phyloP scores from a whole-genome alignment of 371 early-diverging fungal species.

The Rhizopus delemar region DNA sequence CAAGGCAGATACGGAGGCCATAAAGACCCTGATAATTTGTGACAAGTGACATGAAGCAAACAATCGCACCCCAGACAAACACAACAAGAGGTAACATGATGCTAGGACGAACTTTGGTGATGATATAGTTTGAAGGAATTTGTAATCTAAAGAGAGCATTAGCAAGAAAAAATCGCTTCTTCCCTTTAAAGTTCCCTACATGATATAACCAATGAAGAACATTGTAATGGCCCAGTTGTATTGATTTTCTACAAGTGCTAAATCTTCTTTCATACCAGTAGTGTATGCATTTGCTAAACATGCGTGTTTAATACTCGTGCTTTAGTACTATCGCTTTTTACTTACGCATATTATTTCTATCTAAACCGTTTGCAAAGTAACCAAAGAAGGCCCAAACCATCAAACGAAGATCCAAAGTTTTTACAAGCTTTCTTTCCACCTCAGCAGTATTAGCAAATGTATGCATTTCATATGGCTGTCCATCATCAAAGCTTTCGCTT shows the following conservation, averaged over 20 bases:
- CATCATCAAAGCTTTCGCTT: slow-evolving; percentile 9
- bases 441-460: slow-evolving; percentile 16
- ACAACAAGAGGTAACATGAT: slow-evolving; percentile 62
- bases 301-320: neutral
- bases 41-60: slow-evolving; percentile 59
- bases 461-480: slow-evolving; percentile 8
- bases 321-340: neutral
- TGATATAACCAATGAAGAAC: slow-evolving; percentile 74
- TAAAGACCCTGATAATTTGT: slow-evolving; percentile 49
- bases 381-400: slow-evolving; percentile 70
- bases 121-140: slow-evolving; percentile 50
- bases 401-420: slow-evolving; percentile 68
- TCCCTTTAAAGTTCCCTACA: slow-evolving; percentile 46
- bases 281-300: slow-evolving; percentile 48
- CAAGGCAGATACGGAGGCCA: slow-evolving; percentile 66
- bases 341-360: slow-evolving; percentile 77
- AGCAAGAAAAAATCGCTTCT: neutral
- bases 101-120: slow-evolving; percentile 55
- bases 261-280: slow-evolving; percentile 51
- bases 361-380: slow-evolving; percentile 74
- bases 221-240: slow-evolving; percentile 68
- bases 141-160: slow-evolving; percentile 26
- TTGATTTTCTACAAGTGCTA: slow-evolving; percentile 44
- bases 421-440: slow-evolving; percentile 50
- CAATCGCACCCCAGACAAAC: slow-evolving; percentile 64